These are phyloP conservation scores for Arachis hypogaea DNA, from an alignment of 306 rosid genomes.

Conservation along the genomic window DNA sequence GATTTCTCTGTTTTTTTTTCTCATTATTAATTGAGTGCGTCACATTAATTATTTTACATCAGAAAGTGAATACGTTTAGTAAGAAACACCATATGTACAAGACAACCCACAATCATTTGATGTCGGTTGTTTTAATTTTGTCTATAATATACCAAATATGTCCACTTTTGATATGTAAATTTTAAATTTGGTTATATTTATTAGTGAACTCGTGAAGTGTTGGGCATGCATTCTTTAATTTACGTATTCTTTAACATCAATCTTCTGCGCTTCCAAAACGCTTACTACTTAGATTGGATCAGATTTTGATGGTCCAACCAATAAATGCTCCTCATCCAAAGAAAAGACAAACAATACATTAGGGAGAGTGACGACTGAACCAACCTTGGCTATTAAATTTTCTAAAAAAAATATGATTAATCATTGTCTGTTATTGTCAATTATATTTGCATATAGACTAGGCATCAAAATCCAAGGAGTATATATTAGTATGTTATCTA, in stretches of 20 bases:
- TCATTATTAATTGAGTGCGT: no score
- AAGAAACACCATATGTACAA: no score
- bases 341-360: constrained; percentile 2
- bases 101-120: no score
- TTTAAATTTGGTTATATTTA: no score
- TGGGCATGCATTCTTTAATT: constrained; percentile 27
- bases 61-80: neutral
- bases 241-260: constrained; percentile 16
- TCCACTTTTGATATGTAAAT: no score
- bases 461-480: neutral
- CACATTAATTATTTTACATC: no score
- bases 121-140: no score
- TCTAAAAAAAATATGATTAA: no score
- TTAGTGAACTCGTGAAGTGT: constrained; percentile 16
- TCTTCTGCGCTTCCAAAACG: neutral
- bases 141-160: no score
- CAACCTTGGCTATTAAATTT: neutral
- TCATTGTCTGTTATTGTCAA: neutral
- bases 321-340: constrained; percentile 20
- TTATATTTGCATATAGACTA: no score
- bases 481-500: neutral
- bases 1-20: no score
- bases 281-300: constrained; percentile 22
- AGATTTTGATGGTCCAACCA: constrained; percentile 40
- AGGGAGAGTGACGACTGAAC: constrained; percentile 12